Base-by-base conservation (phyloP, 2,329 filamentous ascomycete species). In the Penicillium sp. region DNA sequence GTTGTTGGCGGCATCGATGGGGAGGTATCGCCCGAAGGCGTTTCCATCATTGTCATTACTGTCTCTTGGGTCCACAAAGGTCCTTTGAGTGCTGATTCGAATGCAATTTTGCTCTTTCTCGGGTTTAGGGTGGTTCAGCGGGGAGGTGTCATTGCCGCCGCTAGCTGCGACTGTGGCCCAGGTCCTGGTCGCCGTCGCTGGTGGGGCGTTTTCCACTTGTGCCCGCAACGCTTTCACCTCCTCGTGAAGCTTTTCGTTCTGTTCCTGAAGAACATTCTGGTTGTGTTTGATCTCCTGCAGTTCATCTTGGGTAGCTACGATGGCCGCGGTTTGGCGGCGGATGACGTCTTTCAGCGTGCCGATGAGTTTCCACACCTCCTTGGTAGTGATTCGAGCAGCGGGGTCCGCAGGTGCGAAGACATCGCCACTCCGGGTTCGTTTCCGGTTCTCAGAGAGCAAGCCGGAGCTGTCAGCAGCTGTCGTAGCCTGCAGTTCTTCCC, bases 91-190 rank as follows among this genome's bases (percentile, higher is more conserved):
- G 31, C 57, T 64, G 39, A 62, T 66, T 44, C 54, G 51, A 33
- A 64, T 35, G 45, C 54, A 64, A 37, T 63, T 59, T 3, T 25
- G 25, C 14, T 66, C 53, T 35, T 58, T 66, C 16, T 56, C 46
- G 9, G 59, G 51, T 27, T 35, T 53, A 55, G 21, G 57, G 27
- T 23, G 21, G 44, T 13, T 56, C 31, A 11, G 42, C 11, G 21
- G 44, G 14, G 47, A 45, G 27, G 31, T 21, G 26, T 26, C 23
- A n/a, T 26, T 44, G 25, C 29, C 43, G 16, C 35, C 48, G 10
- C 26, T 49, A 7, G 54, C 57, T 49, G 37, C 58, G 1, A 60
- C 27, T 19, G 51, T 39, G 5, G 29, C 29, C 29, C 29, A 31
- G 10, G 29, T 31, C 29, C 29, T 31, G 8, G 29, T 31, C 31